Evolutionary conservation across 257 asterid genomes (phyloP).

Genomic region (Ilex aquifolium): DNA sequence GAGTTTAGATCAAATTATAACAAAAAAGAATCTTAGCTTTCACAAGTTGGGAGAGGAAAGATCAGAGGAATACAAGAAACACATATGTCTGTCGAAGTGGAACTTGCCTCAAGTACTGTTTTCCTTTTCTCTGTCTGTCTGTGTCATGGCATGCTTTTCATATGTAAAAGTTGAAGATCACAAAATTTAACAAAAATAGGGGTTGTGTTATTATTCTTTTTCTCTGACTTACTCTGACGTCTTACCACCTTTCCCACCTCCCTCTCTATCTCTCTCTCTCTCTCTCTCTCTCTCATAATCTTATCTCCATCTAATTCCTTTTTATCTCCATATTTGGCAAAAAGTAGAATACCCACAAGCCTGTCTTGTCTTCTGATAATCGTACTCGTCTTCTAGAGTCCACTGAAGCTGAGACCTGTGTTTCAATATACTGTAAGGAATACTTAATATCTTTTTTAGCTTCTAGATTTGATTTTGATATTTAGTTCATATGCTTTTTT

Average conservation of each 20-base stretch:
- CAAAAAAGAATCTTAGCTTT: not conserved
- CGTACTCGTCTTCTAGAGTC: not conserved
- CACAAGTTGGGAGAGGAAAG: conserved; percentile 14
- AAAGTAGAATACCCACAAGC: conserved; percentile 28
- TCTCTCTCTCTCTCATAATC: conserved; percentile 40
- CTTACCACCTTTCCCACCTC: conserved; percentile 28
- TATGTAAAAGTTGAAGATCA: conserved; percentile 19
- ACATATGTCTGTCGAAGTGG: conserved; percentile 11
- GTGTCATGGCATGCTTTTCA: conserved; percentile 12
- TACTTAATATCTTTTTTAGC: conserved; percentile 1
- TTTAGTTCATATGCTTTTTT: not conserved
- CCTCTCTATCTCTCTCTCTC: conserved; percentile 33
- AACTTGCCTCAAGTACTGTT: conserved; percentile 10
- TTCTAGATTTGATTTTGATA: not conserved
- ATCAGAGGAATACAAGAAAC: conserved; percentile 8
- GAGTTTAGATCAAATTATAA: too few species aligned
- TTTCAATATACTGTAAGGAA: conserved; percentile 24
- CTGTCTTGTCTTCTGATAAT: conserved; percentile 30
- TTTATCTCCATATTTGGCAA: conserved; percentile 45
- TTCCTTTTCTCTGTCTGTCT: conserved; percentile 5
- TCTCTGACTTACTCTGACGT: conserved; percentile 50
- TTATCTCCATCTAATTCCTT: conserved; percentile 49
- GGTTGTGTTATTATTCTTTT: conserved; percentile 17
- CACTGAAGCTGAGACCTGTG: conserved; percentile 7
- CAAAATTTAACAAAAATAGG: conserved; percentile 26